These are phyloP conservation scores for Aethionema arabicum DNA, from an alignment of 345 rosid genomes.

Conservation along the genomic window DNA sequence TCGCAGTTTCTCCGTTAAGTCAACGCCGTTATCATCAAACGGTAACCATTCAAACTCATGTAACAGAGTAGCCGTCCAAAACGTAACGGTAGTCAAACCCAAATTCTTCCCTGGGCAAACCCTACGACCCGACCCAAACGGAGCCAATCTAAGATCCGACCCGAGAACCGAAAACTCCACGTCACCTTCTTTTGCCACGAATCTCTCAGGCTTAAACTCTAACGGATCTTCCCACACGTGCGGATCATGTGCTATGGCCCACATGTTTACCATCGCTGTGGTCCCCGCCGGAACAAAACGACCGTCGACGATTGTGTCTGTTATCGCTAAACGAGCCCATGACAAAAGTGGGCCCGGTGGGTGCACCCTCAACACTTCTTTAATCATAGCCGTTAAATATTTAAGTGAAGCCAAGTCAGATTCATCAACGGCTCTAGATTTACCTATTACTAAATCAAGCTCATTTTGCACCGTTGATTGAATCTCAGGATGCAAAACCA, in stretches of 20 bases:
- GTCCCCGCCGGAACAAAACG: constrained; percentile 80
- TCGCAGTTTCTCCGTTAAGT: constrained; percentile 64
- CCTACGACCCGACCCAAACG: constrained; percentile 89
- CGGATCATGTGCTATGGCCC: constrained; percentile 89
- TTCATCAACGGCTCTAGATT: constrained; percentile 54
- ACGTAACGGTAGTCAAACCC: constrained; percentile 63
- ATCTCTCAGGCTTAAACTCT: constrained; percentile 65
- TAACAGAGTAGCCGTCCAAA: constrained; percentile 67
- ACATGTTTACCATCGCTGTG: constrained; percentile 95
- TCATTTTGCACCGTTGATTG: constrained; percentile 74
- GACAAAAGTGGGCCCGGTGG: constrained; percentile 97
- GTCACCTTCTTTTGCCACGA: constrained; percentile 42
- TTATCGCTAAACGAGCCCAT: constrained; percentile 84
- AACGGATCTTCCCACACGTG: constrained; percentile 68
- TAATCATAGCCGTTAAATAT: constrained; percentile 72
- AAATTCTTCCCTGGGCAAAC: constrained; percentile 75
- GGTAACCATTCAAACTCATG: constrained; percentile 69
- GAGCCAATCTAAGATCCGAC: constrained; percentile 80
- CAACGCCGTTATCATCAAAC: constrained; percentile 41
- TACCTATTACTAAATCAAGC: constrained; percentile 60
- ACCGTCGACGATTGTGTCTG: constrained; percentile 73
- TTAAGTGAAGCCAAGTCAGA: constrained; percentile 44
- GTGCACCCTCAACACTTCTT: constrained; percentile 78
- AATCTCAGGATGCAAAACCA: constrained; percentile 62
- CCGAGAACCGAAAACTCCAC: constrained; percentile 71